Evolutionary conservation across 306 rosid species (phyloP), one percentile per base, ranked within the genome.

Genomic region (Malus sieversii): DNA sequence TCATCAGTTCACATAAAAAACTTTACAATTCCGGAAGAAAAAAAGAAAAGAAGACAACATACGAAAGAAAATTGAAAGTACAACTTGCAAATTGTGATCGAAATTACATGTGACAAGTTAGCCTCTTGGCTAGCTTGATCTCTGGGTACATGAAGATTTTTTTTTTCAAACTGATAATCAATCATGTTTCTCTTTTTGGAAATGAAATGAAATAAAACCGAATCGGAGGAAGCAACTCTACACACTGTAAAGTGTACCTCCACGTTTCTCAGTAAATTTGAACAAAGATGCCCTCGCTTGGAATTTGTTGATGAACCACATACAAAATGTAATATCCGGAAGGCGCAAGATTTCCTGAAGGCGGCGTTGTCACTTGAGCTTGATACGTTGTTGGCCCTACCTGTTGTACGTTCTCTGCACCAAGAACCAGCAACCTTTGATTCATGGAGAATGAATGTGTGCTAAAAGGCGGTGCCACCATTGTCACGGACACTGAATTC

Each of bases 401-500:
- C 10, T 40, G 55, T 2, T 69, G 82, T 75, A 88, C 60, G 4
- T 25, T 42, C 12, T 69, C 83, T 6, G 78, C 68, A 30, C 71
- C 82, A 64, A 93, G 40, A 9, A 83, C 86, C 68, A 93, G 10
- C 68, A 89, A 1, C 77, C 96, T 85, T 45, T 93, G 93, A 68
- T 82, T 91, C 97, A 89, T 90, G 1, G 99, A 90, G 75, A 87
- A 90, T 0, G 99, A 95, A 71, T 95, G 99, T 2, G 97, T 95
- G 5, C 45, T 82, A 68, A 93, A 89, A 4, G 98, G 85, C 10
- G 98, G 97, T 19, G 89, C 72, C 66, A 84, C 51, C 86, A 93
- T 53, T 0, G 91, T 84, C 71, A 88, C 90, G 45, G 38, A 42
- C 66, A 93, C 87, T 57, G 12, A 20, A 30, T 74, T 44, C 10